Conservation (phyloP, 805 yeast species). For the Kazachstania taianensis region DNA sequence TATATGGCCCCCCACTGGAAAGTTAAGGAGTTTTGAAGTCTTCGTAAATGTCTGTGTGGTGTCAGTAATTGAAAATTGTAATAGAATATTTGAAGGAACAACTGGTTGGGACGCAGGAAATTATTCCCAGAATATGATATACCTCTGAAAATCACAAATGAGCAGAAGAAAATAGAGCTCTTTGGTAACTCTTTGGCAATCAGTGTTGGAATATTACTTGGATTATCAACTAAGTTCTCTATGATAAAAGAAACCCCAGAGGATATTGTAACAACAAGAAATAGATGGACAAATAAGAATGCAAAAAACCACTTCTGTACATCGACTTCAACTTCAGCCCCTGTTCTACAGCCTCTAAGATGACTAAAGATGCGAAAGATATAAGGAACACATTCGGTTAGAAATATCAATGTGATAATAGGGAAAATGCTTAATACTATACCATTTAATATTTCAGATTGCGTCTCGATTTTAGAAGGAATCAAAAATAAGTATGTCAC, state of each 20-base stretch:
- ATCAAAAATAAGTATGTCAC: conserved; percentile 32
- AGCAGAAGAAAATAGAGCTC: conserved; percentile 77
- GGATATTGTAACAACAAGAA: conserved; percentile 75
- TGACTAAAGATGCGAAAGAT: conserved; percentile 45
- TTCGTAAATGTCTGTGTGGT: conserved; percentile 46
- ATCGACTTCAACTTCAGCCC: conserved; percentile 55
- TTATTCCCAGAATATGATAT: conserved; percentile 66
- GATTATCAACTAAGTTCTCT: conserved; percentile 53
- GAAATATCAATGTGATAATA: conserved; percentile 48
- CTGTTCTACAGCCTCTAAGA: conserved; percentile 50
- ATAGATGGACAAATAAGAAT: conserved; percentile 72
- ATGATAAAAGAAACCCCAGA: conserved; percentile 61
- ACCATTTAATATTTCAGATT: conserved; percentile 45
- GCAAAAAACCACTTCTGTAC: conserved; percentile 70
- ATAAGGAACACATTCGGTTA: conserved; percentile 53
- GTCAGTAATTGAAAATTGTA: conserved; percentile 39
- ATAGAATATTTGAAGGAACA: conserved; percentile 33
- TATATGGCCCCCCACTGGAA: conserved; percentile 71
- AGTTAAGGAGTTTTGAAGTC: conserved; percentile 36
- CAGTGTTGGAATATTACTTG: conserved; percentile 59
- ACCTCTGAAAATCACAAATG: conserved; percentile 66
- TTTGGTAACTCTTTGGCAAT: conserved; percentile 75
- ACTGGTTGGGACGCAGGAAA: conserved; percentile 47
- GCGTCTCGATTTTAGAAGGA: conserved; percentile 35
- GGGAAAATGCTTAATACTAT: conserved; percentile 57